Base-by-base conservation (phyloP, 192 early-diverging fungal genomes). In the Coemansia interrupta region DNA sequence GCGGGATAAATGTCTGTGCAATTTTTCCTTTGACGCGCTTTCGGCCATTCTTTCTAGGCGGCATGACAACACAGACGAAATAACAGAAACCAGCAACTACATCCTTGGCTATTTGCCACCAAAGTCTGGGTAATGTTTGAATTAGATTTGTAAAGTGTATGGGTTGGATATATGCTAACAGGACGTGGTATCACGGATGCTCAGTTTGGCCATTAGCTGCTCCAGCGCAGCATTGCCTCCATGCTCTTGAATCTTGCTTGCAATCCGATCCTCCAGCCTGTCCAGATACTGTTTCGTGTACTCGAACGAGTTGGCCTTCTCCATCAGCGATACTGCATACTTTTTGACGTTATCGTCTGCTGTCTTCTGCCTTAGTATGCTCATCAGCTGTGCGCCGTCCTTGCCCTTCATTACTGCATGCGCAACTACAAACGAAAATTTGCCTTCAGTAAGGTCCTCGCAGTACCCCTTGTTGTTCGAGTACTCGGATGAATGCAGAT, bases 401-500 rank as follows among this genome's bases (percentile, higher is more conserved):
- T 63, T 56, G 18, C 78, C 73, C 0, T 47, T 24, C 0, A 53
- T 69, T 46, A 98, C 93, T 12, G 89, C 90, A 56, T 94, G 93
- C 26, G 94, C 90, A 58, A 98, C 85, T 14, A 92, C 91, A 72
- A 90, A 99, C 12, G 93, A 96, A 70, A 96, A 99, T 81, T 99
- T 99, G 68, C 97, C 97, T 80, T 99, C 97, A 0, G 94, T 95
- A 43, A 99, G 72, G 65, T 99, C 97, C 78, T 99, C 97, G 62
- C 95, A 96, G 68, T 90, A 99, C 22, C 97, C 97, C 73, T 99
- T 99, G 70, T 91, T 93, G 49, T 91, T 87, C 6, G 87, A 80
- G 63, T 96, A 99, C 84, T 84, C 82, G 18, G 79, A 80, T 10
- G 95, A 94, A 60, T 88, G 85, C 10, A 99, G 73, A 63, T 99